Percentiles rank a stretch among this genome's conserved stretches.
Evolutionary conservation across 441 rosid genomes (phyloP).

Genomic region (Corymbia citriodora): DNA sequence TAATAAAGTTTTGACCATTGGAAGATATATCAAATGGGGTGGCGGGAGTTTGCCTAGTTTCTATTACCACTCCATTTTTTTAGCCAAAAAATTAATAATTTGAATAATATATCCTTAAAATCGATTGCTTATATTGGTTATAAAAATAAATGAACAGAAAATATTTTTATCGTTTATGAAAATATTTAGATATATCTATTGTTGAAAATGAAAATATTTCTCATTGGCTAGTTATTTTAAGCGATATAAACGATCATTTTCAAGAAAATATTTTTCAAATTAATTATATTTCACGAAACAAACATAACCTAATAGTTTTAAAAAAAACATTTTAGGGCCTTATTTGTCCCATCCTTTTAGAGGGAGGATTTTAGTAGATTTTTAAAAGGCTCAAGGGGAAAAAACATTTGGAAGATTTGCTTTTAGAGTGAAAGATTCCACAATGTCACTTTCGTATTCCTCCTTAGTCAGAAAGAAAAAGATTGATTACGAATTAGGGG

Average conservation of each 20-base stretch:
- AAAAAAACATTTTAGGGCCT: not conserved
- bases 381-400: too few species aligned
- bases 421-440: too few species aligned
- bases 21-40: not conserved
- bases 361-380: not conserved
- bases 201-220: not conserved
- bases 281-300: not conserved
- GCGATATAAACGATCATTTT: not conserved
- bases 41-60: not conserved
- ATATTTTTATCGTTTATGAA: not conserved
- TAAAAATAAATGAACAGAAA: not conserved
- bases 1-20: not conserved
- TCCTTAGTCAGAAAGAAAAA: too few species aligned
- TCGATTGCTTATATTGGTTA: fast-evolving
- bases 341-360: not conserved
- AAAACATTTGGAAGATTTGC: too few species aligned
- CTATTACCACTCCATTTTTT: not conserved
- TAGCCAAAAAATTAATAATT: fast-evolving
- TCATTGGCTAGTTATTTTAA: not conserved
- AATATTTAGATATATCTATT: not conserved
- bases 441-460: too few species aligned
- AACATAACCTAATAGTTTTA: not conserved
- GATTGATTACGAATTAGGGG: too few species aligned
- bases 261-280: not conserved
- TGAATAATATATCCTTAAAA: not conserved